Percentiles rank a stretch among this genome's conserved stretches.
Conservation (phyloP, 257 asterid genomes). For the Agastache rugosa region DNA sequence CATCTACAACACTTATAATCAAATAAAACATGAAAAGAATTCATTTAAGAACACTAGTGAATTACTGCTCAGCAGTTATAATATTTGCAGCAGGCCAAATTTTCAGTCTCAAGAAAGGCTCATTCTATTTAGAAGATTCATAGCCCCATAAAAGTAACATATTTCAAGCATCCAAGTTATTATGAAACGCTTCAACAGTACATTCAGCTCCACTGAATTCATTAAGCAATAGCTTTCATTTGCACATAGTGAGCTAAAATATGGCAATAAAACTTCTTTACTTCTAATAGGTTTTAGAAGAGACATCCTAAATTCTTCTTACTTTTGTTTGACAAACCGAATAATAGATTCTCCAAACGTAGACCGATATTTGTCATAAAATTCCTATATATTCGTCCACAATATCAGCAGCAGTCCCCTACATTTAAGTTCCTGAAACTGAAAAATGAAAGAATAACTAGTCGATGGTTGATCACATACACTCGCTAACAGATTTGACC, state of each 20-base stretch:
- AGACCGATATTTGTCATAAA: too few relatives aligned
- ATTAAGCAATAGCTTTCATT: background rate
- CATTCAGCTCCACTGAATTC: background rate
- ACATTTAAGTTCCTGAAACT: too few relatives aligned
- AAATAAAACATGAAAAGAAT: background rate
- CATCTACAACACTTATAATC: background rate
- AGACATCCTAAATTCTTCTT: background rate
- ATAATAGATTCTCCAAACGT: too few relatives aligned
- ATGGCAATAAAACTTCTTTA: background rate
- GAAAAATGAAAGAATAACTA: too few relatives aligned
- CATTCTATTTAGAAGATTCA: background rate
- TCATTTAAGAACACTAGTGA: background rate
- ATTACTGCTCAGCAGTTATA: background rate
- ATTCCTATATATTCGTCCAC: too few relatives aligned
- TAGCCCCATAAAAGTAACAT: background rate
- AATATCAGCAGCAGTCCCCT: too few relatives aligned
- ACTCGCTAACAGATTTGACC: slow-evolving; percentile 17
- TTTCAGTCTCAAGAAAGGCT: background rate
- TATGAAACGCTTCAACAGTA: background rate
- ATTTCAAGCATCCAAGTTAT: background rate
- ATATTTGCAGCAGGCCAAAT: background rate
- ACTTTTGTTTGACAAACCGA: background rate
- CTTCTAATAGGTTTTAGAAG: background rate
- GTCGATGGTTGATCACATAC: slow-evolving; percentile 2
- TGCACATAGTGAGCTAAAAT: slow-evolving; percentile 1